Evolutionary conservation across 2,329 filamentous ascomycete genomes (phyloP), one percentile per base, ranked within the genome.

Genomic region (Phyllosticta citriasiana): DNA sequence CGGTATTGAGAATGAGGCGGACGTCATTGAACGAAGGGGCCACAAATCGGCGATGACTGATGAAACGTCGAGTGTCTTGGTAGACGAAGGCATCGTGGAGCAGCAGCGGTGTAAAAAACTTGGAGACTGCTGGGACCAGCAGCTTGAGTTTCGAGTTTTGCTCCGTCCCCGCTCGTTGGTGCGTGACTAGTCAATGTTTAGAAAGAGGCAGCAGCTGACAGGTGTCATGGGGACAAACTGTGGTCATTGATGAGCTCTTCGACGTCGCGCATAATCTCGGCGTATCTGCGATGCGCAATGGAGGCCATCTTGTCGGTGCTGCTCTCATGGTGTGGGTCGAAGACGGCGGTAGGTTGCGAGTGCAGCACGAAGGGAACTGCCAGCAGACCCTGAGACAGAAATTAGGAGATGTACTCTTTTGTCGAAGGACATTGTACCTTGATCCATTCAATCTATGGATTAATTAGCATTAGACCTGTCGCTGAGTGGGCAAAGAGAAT

Each of bases 1-100:
- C 92, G 50, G 94, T 94, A 76, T 99, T 99, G 67, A 99, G 84
- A 57, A 96, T 88, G 25, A 97, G 81, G 2, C 94, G 86, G 63
- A 99, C 86, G 72, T 99, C 94, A 76, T 99, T 99, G 82, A 99
- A 99, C 1, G 90, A 96, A 0, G 94, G 94, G 0, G 93, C 89
- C 1, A 99, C 94, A 71, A 97, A 97, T 63, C 94, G 87, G 25
- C 94, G 83, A 1, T 88, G 91, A 27, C 91, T 96, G 69, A 99
- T 99, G 73, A 87, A 88, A 6, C 94, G 86, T 65, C 87, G 87
- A 62, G 82, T 77, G 73, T 99, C 94, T 75, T 97, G 94, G 74
- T 89, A 93, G 66, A 87, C 86, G 77, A 97, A 97, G 6, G 93
- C 93, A 56, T 91, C 89, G 70, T 93, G 90, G 8, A 97, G 83